These are phyloP conservation scores for Hypoxylon intermedium DNA, from an alignment of 495 filamentous ascomycete species.

Conservation along the genomic window DNA sequence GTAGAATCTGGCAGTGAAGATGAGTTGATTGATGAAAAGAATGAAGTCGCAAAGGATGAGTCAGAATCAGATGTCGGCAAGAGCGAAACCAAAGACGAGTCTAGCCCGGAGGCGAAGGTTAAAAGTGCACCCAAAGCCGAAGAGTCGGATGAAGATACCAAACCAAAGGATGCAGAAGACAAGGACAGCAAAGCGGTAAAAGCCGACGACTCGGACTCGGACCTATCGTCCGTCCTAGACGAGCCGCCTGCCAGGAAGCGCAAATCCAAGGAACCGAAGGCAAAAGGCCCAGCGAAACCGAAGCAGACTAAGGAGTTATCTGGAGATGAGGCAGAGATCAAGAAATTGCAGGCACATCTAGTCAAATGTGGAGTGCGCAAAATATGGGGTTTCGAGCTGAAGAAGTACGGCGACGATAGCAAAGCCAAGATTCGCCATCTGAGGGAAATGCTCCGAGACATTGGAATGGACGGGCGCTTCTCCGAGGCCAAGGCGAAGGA, in stretches of 20 bases:
- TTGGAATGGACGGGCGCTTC: conserved; percentile 87
- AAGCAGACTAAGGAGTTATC: conserved; percentile 56
- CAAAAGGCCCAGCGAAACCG: conserved; percentile 25
- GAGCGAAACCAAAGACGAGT: conserved; percentile 24
- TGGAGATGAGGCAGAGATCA: conserved; percentile 81
- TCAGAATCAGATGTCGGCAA: conserved; percentile 18
- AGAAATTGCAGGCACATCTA: conserved; percentile 85
- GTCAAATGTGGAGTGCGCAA: conserved; percentile 94
- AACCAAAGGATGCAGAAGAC: conserved; percentile 21
- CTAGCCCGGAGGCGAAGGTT: conserved; percentile 32
- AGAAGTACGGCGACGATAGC: conserved; percentile 68
- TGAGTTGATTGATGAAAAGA: conserved; percentile 38
- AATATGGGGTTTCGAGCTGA: conserved; percentile 85
- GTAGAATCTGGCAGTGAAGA: conserved; percentile 50
- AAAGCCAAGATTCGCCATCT: conserved; percentile 86
- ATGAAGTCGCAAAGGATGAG: conserved; percentile 38
- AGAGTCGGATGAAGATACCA: conserved; percentile 31
- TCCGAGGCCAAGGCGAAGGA: conserved; percentile 80
- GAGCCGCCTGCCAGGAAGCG: conserved; percentile 61
- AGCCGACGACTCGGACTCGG: conserved; percentile 72
- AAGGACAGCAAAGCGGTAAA: conserved; percentile 36
- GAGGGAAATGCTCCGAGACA: conserved; percentile 74
- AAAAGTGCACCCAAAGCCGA: conserved; percentile 34
- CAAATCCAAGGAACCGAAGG: conserved; percentile 35
- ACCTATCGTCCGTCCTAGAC: conserved; percentile 79